phyloP scores from a whole-genome alignment of 106 monocot species.

The Triglochin maritima region DNA sequence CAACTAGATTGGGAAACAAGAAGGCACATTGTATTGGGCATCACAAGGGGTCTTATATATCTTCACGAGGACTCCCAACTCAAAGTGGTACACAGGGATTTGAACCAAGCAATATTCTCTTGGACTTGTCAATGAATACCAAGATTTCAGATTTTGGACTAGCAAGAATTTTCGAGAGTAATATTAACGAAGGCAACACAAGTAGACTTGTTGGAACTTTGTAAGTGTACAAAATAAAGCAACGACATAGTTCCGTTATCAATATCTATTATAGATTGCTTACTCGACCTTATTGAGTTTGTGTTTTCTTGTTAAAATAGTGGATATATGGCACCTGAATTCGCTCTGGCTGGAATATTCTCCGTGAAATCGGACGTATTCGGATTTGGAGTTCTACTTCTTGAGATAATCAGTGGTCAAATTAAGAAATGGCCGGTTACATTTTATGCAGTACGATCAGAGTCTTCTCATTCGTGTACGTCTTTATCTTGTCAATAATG shows the following conservation, averaged over 20 bases:
- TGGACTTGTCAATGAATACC: not conserved
- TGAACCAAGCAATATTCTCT: not conserved
- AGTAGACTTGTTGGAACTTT: slow-evolving; percentile 7
- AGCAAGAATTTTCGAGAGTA: slow-evolving; percentile 1
- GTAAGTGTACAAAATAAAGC: not conserved
- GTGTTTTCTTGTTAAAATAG: slow-evolving; percentile 10
- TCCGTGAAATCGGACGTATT: slow-evolving; percentile 52
- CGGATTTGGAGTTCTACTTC: slow-evolving; percentile 47
- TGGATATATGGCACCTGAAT: slow-evolving; percentile 65
- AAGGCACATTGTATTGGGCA: not conserved
- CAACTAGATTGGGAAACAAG: not conserved
- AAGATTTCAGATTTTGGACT: slow-evolving; percentile 9
- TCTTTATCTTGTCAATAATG: no score
- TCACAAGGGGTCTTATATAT: slow-evolving; percentile 5
- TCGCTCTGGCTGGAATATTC: slow-evolving; percentile 32
- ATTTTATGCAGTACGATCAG: slow-evolving; percentile 22
- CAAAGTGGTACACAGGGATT: slow-evolving; percentile 5
- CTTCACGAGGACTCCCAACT: slow-evolving; percentile 13
- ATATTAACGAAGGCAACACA: not conserved
- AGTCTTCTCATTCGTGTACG: slow-evolving; percentile 34
- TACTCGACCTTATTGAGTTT: not conserved
- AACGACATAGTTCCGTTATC: no score
- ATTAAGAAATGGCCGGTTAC: slow-evolving; percentile 33
- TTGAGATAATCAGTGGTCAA: slow-evolving; percentile 49
- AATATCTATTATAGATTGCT: no score